Evolutionary conservation across 2,329 filamentous ascomycete species (phyloP).

Genomic region (Penicillium sp.): DNA sequence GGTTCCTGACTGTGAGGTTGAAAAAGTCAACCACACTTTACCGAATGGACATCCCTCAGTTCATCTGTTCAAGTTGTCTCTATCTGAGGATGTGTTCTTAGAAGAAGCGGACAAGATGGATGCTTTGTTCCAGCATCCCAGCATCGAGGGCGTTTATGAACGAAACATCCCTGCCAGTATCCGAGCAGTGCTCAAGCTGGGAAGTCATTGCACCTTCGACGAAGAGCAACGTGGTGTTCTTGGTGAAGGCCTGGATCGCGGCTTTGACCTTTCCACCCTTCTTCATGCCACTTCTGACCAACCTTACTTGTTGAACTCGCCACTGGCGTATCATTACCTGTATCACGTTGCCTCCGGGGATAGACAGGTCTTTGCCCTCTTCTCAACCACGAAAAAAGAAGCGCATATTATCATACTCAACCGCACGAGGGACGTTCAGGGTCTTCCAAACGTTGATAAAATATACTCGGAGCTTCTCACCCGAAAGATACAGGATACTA

Average conservation of each 20-base stretch:
- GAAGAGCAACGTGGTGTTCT: conserved; percentile 87
- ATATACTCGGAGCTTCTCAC: conserved; percentile 80
- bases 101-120: conserved; percentile 82
- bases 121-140: conserved; percentile 84
- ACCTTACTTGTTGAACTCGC: conserved; percentile 75
- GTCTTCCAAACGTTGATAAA: conserved; percentile 86
- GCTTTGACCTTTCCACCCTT: conserved; percentile 83
- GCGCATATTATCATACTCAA: conserved; percentile 90
- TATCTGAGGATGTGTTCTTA: conserved; percentile 86
- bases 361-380: conserved; percentile 88
- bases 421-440: conserved; percentile 77
- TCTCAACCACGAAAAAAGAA: conserved; percentile 79
- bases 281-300: conserved; percentile 68
- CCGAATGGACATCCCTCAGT: conserved; percentile 94
- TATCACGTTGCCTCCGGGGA: conserved; percentile 93
- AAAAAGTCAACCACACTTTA: conserved; percentile 90
- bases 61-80: conserved; percentile 90
- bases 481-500: conserved; percentile 65
- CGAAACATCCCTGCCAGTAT: conserved; percentile 86
- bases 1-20: conserved; percentile 81
- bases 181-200: conserved; percentile 84
- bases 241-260: conserved; percentile 88
- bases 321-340: conserved; percentile 83
- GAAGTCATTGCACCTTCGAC: conserved; percentile 91
- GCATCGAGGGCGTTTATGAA: conserved; percentile 97